Base-by-base conservation (phyloP, 352 stramenopile genomes). In the Bremia lactucae region DNA sequence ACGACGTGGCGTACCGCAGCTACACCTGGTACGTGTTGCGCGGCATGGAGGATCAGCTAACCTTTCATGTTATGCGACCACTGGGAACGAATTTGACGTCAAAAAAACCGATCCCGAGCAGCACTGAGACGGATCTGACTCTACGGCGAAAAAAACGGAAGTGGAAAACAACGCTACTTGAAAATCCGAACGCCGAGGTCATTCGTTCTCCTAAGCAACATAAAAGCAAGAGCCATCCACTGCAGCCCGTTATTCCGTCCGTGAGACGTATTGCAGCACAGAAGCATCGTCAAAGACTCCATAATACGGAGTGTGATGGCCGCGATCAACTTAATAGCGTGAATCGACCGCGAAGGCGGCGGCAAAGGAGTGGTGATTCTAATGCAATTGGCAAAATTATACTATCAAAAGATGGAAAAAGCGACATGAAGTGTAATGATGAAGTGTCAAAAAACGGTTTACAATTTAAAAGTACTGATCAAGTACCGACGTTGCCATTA, bases 21-120 rank as follows among this genome's bases (percentile, higher is more conserved):
- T 77, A 72, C 36, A 68, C 74, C 15, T 90, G 77, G 77, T 39
- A 44, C 8, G 71, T 83, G 49, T 55, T 90, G 51, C 62, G 72
- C 16, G 36, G 56, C 16, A 78, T 90, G 66, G 36, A 57, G 15
- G 36, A 18, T 5, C 70, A 86, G 41, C 33, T 87, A 22, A 52
- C 33, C 45, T 90, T 90, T 53, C 62, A 86, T 37, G 58, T 70
- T 38, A 83, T 87, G 72, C 49, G 65, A 31, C 65, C 60, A 15
- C 29, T 67, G 26, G 14, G 46, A 14, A 25, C 29, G 16, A 23
- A 15, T 28, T 13, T 14, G 22, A 22, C 8, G 14, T 42, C 55
- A 14, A 53, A 42, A 41, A 63, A 52, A 9, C 31, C 41, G n/a
- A 16, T 22, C 3, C 14, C 31, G 9, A 35, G 15, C 34, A 22